phyloP scores from a whole-genome alignment of 140 eudicot genomes.

The Cichorium intybus region DNA sequence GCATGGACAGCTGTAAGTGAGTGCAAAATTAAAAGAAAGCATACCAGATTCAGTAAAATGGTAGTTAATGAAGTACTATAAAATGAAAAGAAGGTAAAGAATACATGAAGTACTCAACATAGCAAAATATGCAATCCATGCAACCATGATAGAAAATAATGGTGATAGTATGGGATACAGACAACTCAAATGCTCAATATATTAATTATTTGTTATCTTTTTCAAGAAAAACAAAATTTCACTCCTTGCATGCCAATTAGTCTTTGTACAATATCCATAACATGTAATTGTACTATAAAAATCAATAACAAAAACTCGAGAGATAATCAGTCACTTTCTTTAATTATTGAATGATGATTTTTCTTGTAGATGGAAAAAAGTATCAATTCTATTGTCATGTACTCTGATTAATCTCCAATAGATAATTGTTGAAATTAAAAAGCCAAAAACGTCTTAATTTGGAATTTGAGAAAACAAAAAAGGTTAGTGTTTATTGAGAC shows the following conservation, averaged over 20 bases:
- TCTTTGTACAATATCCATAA: not conserved
- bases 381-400: too few species aligned
- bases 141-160: not conserved
- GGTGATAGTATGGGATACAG: not conserved
- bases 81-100: not conserved
- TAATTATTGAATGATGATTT: too few species aligned
- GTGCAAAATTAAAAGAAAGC: not conserved
- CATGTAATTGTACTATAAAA: not conserved
- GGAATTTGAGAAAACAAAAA: not conserved
- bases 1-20: conserved; percentile 58
- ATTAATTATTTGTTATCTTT: not conserved
- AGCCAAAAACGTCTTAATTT: not conserved
- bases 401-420: not conserved
- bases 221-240: too few species aligned
- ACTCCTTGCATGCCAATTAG: not conserved
- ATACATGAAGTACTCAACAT: not conserved
- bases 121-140: not conserved
- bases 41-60: not conserved
- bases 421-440: too few species aligned
- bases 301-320: too few species aligned
- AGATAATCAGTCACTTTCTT: too few species aligned
- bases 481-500: too few species aligned
- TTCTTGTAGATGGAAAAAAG: too few species aligned
- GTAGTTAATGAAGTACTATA: conserved; percentile 5
- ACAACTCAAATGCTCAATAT: not conserved